phyloP scores from a whole-genome alignment of 257 asterid species.

The Penstemon eatonii region DNA sequence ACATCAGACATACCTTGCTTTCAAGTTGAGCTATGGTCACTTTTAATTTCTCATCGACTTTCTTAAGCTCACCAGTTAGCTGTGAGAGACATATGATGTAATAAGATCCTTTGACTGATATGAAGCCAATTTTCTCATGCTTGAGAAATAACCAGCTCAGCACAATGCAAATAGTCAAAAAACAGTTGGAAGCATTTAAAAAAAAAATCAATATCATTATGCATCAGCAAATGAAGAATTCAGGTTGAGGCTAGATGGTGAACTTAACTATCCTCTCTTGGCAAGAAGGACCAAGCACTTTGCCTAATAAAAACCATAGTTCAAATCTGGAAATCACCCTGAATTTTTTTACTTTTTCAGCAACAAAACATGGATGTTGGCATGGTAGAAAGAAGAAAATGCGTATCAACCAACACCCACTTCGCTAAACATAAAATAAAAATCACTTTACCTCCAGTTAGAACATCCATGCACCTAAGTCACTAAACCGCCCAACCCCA shows the following conservation, averaged over 20 bases:
- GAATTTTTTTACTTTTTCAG: not conserved
- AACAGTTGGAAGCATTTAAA: not conserved
- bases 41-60: constrained; percentile 74
- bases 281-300: not conserved
- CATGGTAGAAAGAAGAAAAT: not conserved
- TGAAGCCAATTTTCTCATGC: constrained; percentile 21
- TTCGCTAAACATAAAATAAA: constrained; percentile 8
- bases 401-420: not conserved
- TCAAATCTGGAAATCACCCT: not conserved
- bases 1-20: constrained; percentile 60
- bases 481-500: not conserved
- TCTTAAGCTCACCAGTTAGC: constrained; percentile 73
- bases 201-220: not conserved
- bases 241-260: constrained; percentile 7
- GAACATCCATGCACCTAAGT: constrained; percentile 6
- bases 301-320: not conserved
- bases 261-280: not conserved
- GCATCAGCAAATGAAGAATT: constrained; percentile 9
- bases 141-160: constrained; percentile 19
- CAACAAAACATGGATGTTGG: not conserved
- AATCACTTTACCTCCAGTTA: not conserved
- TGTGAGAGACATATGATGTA: constrained; percentile 32
- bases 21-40: constrained; percentile 66
- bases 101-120: constrained; percentile 25
- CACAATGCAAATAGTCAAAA: constrained; percentile 7